Evolutionary conservation across 1,284 basidiomycete species (phyloP), one percentile per base, ranked within the genome.

Genomic region (Mycena sp.): DNA sequence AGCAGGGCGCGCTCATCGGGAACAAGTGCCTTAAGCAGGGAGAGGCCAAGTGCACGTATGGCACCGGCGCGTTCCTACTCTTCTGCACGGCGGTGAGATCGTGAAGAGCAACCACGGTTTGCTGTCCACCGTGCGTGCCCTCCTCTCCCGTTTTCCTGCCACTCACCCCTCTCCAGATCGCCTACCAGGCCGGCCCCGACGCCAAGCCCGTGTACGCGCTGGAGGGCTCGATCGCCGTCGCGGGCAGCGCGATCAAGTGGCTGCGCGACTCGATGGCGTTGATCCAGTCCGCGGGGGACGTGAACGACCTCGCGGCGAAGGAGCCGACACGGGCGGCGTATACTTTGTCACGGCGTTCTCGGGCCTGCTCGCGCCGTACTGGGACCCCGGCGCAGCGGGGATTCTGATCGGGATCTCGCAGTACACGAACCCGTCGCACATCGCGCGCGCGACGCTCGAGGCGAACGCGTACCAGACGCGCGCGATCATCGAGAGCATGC

Each of bases 331-430:
- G 0, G 96, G 93, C 45, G 97, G 97, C n/a, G 85, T 98, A 37
- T 98, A 95, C 82, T 99, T 99, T 73, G 97, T 99, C 40, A 97
- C 97, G 1, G 96, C 94, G 10, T 98, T 99, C 82, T 92, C 91
- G 57, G 96, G 96, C 64, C 83, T 98, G 35, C 87, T 97, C 44
- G 95, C 94, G 17, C 94, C 95, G 3, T 94, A 95, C 77, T 97
- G 95, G 95, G 95, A 97, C 75, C 87, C 94, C 46, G 87, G 87
- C 21, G 95, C 95, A 17, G 90, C 89, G 12, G 95, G 94, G 0
- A 79, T 93, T 29, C 83, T 98, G 52, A 95, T 96, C 58, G 94
- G 92, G 28, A 28, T 99, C 58, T 94, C 96, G 0, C 90, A 93
- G 40, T 98, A 95, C 80, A 98, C 96, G 41, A 98, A 92, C 49